phyloP scores from a whole-genome alignment of 2,329 filamentous ascomycete species.

The Albophoma yamanashiensis region DNA sequence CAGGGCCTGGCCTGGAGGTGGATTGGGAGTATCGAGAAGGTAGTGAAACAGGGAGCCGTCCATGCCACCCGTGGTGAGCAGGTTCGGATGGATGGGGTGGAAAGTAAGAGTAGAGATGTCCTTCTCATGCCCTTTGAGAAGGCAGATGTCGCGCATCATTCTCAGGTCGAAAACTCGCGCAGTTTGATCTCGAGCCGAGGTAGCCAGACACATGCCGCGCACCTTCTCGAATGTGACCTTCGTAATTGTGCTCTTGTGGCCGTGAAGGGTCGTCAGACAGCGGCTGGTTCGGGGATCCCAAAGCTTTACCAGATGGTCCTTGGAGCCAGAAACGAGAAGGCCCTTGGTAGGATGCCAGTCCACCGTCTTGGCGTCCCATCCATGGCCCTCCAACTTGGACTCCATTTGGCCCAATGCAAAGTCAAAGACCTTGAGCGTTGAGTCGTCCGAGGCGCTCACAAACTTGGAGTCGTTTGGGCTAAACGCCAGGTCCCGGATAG shows the following conservation, averaged over 20 bases:
- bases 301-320: conserved; percentile 93
- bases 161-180: conserved; percentile 89
- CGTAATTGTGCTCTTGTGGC: conserved; percentile 94
- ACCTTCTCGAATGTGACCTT: conserved; percentile 85
- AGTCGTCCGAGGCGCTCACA: conserved; percentile 90
- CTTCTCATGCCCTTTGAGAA: conserved; percentile 91
- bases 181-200: conserved; percentile 85
- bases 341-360: conserved; percentile 98
- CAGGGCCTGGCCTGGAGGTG: conserved; percentile 59
- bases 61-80: conserved; percentile 82
- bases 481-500: conserved; percentile 85
- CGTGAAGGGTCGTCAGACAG: conserved; percentile 86
- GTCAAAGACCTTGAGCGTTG: conserved; percentile 88
- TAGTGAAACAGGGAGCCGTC: conserved; percentile 90
- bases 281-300: conserved; percentile 93
- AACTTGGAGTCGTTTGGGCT: conserved; percentile 93
- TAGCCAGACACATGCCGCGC: conserved; percentile 76
- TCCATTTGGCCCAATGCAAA: conserved; percentile 82
- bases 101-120: conserved; percentile 87
- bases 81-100: conserved; percentile 84
- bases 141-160: conserved; percentile 96
- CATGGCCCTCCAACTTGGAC: conserved; percentile 78
- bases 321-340: conserved; percentile 87
- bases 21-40: conserved; percentile 88
- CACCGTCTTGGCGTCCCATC: conserved; percentile 94